These are phyloP conservation scores for Puccinia coronata DNA, from an alignment of 1,284 basidiomycete species.

Conservation along the genomic window DNA sequence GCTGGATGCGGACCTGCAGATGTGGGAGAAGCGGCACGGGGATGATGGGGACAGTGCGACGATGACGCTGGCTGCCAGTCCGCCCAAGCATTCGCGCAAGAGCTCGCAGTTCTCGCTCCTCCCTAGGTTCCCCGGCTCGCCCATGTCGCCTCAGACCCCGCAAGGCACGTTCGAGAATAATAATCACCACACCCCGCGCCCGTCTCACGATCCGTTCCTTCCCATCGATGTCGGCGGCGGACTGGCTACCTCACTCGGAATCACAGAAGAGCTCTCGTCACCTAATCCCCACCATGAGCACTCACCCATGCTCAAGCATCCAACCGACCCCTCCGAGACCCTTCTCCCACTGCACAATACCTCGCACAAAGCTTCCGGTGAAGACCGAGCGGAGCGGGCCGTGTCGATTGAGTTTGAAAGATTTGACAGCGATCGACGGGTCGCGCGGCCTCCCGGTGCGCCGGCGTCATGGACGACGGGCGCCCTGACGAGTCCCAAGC, in stretches of 20 bases:
- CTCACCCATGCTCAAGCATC: background rate
- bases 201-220: conserved; percentile 1
- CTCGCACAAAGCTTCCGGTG: no score
- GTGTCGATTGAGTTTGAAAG: conserved; percentile 32
- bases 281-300: background rate
- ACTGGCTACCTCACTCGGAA: conserved; percentile 13
- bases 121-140: background rate
- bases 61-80: conserved; percentile 18
- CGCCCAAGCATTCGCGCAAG: conserved; percentile 26
- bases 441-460: conserved; percentile 31
- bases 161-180: background rate
- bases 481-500: background rate
- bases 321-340: background rate
- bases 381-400: background rate
- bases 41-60: conserved; percentile 11
- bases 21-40: conserved; percentile 37
- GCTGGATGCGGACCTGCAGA: conserved; percentile 32
- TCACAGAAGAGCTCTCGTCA: background rate
- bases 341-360: background rate
- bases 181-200: background rate
- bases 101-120: conserved; percentile 38
- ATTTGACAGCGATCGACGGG: conserved; percentile 24
- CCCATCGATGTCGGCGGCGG: conserved; percentile 18
- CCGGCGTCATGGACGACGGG: conserved; percentile 26
- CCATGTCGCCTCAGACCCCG: background rate